Conservation (phyloP, 2,329 filamentous ascomycete genomes). For the Furcasterigmium sp. region DNA sequence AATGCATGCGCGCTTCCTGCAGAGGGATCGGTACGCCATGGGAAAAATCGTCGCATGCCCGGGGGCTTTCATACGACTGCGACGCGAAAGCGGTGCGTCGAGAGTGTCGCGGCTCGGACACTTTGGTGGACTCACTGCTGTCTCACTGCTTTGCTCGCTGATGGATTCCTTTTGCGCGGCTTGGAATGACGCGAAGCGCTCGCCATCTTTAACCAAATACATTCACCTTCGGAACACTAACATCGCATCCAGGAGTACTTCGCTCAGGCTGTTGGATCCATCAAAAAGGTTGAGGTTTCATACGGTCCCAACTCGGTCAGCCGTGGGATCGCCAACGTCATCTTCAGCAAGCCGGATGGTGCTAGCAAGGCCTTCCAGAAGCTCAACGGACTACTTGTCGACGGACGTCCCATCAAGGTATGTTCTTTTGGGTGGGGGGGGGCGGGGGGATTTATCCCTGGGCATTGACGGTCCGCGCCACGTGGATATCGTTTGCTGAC, state of each 20-base stretch:
- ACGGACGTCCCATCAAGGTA: conserved; percentile 87
- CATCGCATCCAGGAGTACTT: conserved; percentile 89
- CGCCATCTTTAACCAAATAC: conserved; percentile 14
- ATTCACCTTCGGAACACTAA: conserved; percentile 54
- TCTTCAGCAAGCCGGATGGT: conserved; percentile 74
- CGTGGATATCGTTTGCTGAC: no score
- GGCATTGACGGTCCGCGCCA: no score
- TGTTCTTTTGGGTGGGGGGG: no score
- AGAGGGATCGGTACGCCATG: no score
- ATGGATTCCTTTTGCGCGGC: not conserved
- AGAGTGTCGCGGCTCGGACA: no score
- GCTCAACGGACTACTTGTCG: conserved; percentile 85
- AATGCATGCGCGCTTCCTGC: not conserved
- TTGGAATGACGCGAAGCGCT: not conserved
- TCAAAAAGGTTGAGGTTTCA: conserved; percentile 86
- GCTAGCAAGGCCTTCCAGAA: conserved; percentile 79
- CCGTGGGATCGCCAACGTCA: conserved; percentile 86
- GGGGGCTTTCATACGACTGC: not conserved
- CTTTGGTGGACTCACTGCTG: no score
- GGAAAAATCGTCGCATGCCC: no score
- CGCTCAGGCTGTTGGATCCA: conserved; percentile 74
- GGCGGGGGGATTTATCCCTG: no score
- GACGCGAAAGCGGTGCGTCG: no score
- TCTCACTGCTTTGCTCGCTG: conserved; percentile 32
- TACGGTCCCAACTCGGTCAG: conserved; percentile 91